These are phyloP conservation scores for Scortechinia acanthostroma DNA, from an alignment of 2,329 filamentous ascomycete genomes.

Conservation along the genomic window DNA sequence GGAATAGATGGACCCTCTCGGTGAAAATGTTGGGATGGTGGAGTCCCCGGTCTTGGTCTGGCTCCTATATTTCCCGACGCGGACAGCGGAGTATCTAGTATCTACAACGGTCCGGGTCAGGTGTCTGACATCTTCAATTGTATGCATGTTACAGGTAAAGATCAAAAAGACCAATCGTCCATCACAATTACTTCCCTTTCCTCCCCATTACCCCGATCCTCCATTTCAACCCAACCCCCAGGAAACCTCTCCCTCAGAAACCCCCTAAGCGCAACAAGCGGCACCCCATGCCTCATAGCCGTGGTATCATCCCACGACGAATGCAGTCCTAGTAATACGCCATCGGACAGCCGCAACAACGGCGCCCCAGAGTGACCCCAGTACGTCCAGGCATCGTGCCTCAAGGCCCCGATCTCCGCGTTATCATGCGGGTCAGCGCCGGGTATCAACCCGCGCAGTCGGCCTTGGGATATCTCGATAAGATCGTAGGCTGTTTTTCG, in stretches of 20 bases:
- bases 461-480: slow-evolving; percentile 33
- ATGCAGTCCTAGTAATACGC: slow-evolving; percentile 37
- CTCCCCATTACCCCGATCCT: not conserved
- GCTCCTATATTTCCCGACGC: no score
- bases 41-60: no score
- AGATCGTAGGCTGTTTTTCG: slow-evolving; percentile 34
- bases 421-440: slow-evolving; percentile 37
- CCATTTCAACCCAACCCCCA: not conserved
- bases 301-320: slow-evolving; percentile 44
- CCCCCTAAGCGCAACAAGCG: slow-evolving; percentile 28
- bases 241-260: slow-evolving; percentile 22
- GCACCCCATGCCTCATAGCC: slow-evolving; percentile 38
- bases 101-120: no score
- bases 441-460: slow-evolving; percentile 25
- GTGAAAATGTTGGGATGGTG: no score
- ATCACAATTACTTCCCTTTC: not conserved
- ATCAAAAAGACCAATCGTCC: not conserved
- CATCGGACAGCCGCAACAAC: slow-evolving; percentile 27
- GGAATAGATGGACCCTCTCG: no score
- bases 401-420: slow-evolving; percentile 38
- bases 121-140: no score
- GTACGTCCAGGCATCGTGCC: slow-evolving; percentile 47
- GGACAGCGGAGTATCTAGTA: no score
- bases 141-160: not conserved
- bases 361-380: slow-evolving; percentile 47